Evolutionary conservation across 306 rosid genomes (phyloP).

Genomic region (Cucurbita pepo): DNA sequence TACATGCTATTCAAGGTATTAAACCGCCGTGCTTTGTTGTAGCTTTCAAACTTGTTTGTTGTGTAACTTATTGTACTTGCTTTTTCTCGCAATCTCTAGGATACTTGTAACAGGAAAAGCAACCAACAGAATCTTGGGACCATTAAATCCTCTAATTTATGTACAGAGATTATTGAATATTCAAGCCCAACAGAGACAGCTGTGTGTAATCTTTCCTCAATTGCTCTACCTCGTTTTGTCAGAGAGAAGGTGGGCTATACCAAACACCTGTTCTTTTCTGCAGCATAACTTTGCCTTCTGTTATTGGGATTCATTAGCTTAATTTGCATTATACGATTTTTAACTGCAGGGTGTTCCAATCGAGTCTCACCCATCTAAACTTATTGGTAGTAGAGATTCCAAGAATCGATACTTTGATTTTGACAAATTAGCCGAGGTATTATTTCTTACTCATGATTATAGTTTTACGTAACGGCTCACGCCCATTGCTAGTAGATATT

Average conservation of each 20-base stretch:
- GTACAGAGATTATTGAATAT: constrained; percentile 89
- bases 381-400: constrained; percentile 79
- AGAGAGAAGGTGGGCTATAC: constrained; percentile 60
- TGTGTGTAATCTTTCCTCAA: constrained; percentile 95
- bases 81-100: constrained; percentile 20
- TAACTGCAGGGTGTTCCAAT: constrained; percentile 46
- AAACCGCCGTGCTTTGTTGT: not conserved
- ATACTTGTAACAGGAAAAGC: constrained; percentile 78
- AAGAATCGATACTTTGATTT: constrained; percentile 75
- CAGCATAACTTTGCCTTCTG: not conserved
- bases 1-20: constrained; percentile 93
- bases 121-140: constrained; percentile 93
- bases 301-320: not conserved
- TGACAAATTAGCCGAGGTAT: constrained; percentile 75
- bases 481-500: too few species aligned
- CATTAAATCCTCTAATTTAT: constrained; percentile 81
- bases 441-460: not conserved
- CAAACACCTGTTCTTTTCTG: not conserved
- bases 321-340: constrained; percentile 2
- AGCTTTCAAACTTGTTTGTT: not conserved
- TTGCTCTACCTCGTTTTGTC: constrained; percentile 87
- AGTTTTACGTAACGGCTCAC: not conserved
- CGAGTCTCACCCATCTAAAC: constrained; percentile 86
- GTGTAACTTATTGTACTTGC: not conserved
- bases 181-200: constrained; percentile 93